phyloP scores from a whole-genome alignment of 2,329 filamentous ascomycete genomes.

The Aschersonia sp. region DNA sequence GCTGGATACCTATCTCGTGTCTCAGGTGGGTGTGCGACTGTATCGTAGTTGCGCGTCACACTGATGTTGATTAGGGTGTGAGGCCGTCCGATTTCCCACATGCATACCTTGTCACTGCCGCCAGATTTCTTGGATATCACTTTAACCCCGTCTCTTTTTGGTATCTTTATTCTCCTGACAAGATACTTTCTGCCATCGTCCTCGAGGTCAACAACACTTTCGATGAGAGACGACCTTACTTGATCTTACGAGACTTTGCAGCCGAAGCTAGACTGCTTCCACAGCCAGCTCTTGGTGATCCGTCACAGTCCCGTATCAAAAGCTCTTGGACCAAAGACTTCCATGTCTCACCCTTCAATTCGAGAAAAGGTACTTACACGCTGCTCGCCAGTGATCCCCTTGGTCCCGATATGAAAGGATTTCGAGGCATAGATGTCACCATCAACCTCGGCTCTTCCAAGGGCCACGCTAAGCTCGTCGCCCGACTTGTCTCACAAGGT shows the following conservation, averaged over 20 bases:
- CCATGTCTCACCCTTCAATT: constrained; percentile 65
- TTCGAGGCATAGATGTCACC: constrained; percentile 37
- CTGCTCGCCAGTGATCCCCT: constrained; percentile 32
- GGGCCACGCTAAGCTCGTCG: constrained; percentile 43
- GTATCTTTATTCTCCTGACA: constrained; percentile 53
- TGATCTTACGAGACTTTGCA: constrained; percentile 13
- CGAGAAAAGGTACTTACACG: constrained; percentile 39
- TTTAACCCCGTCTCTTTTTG: constrained; percentile 70
- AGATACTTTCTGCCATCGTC: constrained; percentile 47
- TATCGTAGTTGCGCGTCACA: not conserved
- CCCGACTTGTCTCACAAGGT: constrained; percentile 40
- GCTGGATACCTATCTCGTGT: constrained; percentile 41
- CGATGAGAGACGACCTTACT: constrained; percentile 42
- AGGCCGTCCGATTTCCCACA: constrained; percentile 46
- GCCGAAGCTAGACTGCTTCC: constrained; percentile 7
- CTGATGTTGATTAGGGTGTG: constrained; percentile 30
- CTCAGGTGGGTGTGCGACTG: constrained; percentile 29
- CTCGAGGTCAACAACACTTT: constrained; percentile 69
- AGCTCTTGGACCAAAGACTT: constrained; percentile 55
- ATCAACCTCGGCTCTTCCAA: constrained; percentile 48
- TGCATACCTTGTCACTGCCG: constrained; percentile 58
- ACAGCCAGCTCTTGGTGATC: not conserved
- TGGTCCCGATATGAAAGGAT: constrained; percentile 18
- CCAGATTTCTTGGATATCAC: constrained; percentile 52
- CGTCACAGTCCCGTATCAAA: constrained; percentile 20